Base-by-base conservation (phyloP, 371 early-diverging fungal species). In the Lichtheimia ramosa region DNA sequence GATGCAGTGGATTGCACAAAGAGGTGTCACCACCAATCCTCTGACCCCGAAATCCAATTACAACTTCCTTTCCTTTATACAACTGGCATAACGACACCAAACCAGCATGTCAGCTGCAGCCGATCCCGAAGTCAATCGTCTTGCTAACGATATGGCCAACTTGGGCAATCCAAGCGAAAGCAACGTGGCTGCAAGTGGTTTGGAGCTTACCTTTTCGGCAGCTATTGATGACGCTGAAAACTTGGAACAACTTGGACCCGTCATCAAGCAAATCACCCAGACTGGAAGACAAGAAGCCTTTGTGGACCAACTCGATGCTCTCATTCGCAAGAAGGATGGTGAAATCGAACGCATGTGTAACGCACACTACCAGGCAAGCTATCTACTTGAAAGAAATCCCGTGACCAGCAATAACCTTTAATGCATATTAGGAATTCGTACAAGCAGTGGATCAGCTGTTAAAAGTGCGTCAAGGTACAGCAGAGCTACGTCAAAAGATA, bases 341-440 rank as follows among this genome's bases (percentile, higher is more conserved):
- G 99, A 99, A 74, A 99, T 99, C 64, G 96, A 97, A 77, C 88
- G 90, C 65, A 90, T 99, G 85, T 99, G 99, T 82, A 92, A 93
- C 70, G 84, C 88, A 62, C 92, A 99, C 72, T 96, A 96, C 68
- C 95, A 95, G 81, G 93, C 90, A 70, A 25, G 64, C 43, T 15
- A 10, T 46, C 34, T 6, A 8, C 10, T 34, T 34, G 34, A 10
- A 28, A 34, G 10, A 8, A 34, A 34, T 34, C 34, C 34, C 34
- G 34, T 34, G 34, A 34, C 48, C 7, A 48, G 20, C 7, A 18
- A 49, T 3, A 50, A 57, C 15, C 20, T 49, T 13, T n/a, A 15
- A 15, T 25, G 51, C 51, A 25, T 42, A 25, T n/a, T 49, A 95
- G 88, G 98, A 98, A 82, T 97, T 98, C 69, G 93, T 96, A 8